A percentile compares a stretch with the other conserved stretches of the same genome.
These are phyloP conservation scores for Trichosporon coremiiforme DNA, from an alignment of 1,284 basidiomycete species.

Conservation along the genomic window DNA sequence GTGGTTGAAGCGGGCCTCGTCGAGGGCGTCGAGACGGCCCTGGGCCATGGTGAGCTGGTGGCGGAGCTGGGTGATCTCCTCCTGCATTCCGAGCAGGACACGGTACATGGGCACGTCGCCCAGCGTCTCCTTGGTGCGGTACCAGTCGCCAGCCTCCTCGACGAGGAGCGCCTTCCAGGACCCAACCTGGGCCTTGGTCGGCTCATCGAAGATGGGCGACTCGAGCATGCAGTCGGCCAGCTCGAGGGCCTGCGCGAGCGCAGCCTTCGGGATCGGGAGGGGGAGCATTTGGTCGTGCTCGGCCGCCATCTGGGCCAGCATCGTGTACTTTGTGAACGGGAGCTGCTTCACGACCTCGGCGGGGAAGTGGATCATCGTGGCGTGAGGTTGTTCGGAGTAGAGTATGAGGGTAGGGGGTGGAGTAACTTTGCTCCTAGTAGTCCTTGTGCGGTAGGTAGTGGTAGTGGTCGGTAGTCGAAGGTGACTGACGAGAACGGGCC, in stretches of 20 bases:
- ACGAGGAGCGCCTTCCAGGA: slow-evolving; percentile 24
- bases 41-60: slow-evolving; percentile 23
- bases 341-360: slow-evolving; percentile 30
- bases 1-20: slow-evolving; percentile 33
- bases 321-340: slow-evolving; percentile 29
- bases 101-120: slow-evolving; percentile 29
- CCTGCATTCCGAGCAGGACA: slow-evolving; percentile 32
- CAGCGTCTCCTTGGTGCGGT: slow-evolving; percentile 19
- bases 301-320: slow-evolving; percentile 23
- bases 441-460: not conserved
- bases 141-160: slow-evolving; percentile 32
- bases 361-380: slow-evolving; percentile 30
- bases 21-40: slow-evolving; percentile 26
- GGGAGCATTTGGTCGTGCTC: slow-evolving; percentile 29
- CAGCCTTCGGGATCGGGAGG: slow-evolving; percentile 22
- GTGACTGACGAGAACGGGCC: not conserved
- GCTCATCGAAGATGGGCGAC: slow-evolving; percentile 28
- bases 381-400: not conserved
- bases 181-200: slow-evolving; percentile 26
- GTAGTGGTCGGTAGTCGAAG: not conserved
- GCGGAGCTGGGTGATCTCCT: slow-evolving; percentile 31
- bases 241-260: slow-evolving; percentile 28
- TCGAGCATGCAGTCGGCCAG: slow-evolving; percentile 26
- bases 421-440: not conserved
- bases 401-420: not conserved